A percentile compares a stretch with the other conserved stretches of the same genome.
These are phyloP conservation scores for Inga laurina DNA, from an alignment of 306 rosid species.

Conservation along the genomic window DNA sequence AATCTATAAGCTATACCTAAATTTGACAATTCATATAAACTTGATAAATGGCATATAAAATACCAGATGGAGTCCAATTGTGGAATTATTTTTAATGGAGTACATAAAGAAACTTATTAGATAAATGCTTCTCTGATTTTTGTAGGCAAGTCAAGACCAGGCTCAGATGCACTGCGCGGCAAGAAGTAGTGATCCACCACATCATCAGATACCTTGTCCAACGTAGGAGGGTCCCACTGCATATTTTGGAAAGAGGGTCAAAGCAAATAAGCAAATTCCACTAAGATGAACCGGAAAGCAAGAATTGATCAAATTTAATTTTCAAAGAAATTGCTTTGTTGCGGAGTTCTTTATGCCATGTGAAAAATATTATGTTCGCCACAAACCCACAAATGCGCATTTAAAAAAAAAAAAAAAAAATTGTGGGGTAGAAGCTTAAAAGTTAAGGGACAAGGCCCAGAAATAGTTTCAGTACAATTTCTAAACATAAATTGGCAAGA, in stretches of 20 bases:
- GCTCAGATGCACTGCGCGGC: constrained; percentile 62
- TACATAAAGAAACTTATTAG: constrained; percentile 21
- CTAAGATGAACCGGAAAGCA: neutral
- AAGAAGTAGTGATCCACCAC: constrained; percentile 83
- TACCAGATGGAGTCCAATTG: constrained; percentile 12
- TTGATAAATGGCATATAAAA: constrained; percentile 17
- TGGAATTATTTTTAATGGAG: neutral
- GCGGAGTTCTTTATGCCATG: neutral
- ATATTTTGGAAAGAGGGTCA: constrained; percentile 24
- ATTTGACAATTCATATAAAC: constrained; percentile 7
- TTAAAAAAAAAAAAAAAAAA: neutral
- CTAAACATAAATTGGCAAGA: neutral
- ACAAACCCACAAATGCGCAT: neutral
- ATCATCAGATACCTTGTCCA: constrained; percentile 74
- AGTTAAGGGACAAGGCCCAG: neutral
- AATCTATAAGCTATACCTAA: neutral
- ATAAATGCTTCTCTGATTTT: constrained; percentile 69
- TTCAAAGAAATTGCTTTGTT: neutral
- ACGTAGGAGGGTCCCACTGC: constrained; percentile 97
- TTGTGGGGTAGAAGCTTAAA: neutral
- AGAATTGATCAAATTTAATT: neutral
- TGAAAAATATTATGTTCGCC: neutral
- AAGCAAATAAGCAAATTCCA: neutral
- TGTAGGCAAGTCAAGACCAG: constrained; percentile 75
- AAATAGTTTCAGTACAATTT: neutral